Evolutionary conservation across 106 monocot species (phyloP).

Genomic region (Hemerocallis citrina): DNA sequence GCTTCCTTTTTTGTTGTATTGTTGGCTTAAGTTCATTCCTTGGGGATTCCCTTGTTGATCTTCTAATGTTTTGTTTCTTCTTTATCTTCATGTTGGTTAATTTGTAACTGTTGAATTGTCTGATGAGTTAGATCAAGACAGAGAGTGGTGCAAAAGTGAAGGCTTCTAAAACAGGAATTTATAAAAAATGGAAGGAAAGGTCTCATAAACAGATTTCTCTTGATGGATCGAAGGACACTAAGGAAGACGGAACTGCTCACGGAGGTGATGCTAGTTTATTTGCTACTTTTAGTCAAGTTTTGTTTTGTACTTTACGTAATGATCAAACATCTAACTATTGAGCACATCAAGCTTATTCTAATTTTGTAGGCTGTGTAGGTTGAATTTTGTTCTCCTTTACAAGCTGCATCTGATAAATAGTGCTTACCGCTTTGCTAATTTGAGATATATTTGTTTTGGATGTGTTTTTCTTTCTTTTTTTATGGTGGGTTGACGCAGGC

Average conservation of each 20-base stretch:
- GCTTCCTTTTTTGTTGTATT: no score
- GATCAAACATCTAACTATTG: no score
- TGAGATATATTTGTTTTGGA: no score
- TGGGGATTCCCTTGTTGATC: background rate
- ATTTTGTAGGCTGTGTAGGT: no score
- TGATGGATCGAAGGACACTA: conserved; percentile 22
- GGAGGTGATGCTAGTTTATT: conserved; percentile 26
- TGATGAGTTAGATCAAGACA: conserved; percentile 63
- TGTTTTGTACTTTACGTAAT: background rate
- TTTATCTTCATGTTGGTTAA: background rate
- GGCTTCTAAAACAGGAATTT: conserved; percentile 63
- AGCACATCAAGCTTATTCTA: no score
- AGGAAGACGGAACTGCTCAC: conserved; percentile 14
- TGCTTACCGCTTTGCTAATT: no score
- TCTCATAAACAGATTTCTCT: conserved; percentile 65
- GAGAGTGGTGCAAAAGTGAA: conserved; percentile 82
- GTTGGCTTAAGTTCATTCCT: no score
- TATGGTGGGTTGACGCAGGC: no score
- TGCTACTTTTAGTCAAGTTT: background rate
- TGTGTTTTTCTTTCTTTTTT: no score
- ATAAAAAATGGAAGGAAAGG: conserved; percentile 82
- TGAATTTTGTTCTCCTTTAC: no score
- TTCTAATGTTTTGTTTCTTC: background rate
- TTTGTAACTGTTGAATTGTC: background rate
- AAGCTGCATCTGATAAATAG: no score